Conservation (phyloP, 192 early-diverging fungal species). For the Podila horticola region DNA sequence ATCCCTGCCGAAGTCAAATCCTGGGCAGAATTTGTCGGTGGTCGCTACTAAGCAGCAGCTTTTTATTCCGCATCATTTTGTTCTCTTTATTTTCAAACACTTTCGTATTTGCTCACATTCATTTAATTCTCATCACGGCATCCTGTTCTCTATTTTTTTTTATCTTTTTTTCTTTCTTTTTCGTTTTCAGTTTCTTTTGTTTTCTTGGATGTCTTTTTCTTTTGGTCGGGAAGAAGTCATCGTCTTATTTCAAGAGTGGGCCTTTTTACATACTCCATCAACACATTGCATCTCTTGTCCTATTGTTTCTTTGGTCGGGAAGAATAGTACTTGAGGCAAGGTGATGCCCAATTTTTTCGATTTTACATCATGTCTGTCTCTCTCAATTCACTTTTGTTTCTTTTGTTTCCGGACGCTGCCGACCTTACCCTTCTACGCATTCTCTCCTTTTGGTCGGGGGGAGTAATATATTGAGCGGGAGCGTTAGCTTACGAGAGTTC, state of each 20-base stretch:
- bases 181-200: not conserved
- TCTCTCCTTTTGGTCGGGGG: slow-evolving; percentile 12
- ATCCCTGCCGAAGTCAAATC: slow-evolving; percentile 75
- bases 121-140: not conserved
- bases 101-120: not conserved
- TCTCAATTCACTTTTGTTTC: not conserved
- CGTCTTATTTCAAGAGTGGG: not conserved
- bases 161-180: not conserved
- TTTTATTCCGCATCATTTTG: not conserved
- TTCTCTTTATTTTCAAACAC: not conserved
- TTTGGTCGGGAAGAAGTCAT: slow-evolving; percentile 40
- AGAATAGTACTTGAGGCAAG: not conserved
- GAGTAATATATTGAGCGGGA: not conserved
- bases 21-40: slow-evolving; percentile 76
- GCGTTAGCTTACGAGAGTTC: no score
- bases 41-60: slow-evolving; percentile 27
- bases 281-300: not conserved
- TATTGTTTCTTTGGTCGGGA: slow-evolving; percentile 48
- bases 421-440: not conserved
- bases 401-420: not conserved
- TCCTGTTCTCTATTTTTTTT: slow-evolving; percentile 7
- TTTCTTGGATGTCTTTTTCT: slow-evolving; percentile 10
- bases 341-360: not conserved
- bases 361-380: not conserved
- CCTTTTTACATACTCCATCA: not conserved